Evolutionary conservation across 129 eudicot genomes (phyloP).

Genomic region (Ambrosia artemisiifolia): DNA sequence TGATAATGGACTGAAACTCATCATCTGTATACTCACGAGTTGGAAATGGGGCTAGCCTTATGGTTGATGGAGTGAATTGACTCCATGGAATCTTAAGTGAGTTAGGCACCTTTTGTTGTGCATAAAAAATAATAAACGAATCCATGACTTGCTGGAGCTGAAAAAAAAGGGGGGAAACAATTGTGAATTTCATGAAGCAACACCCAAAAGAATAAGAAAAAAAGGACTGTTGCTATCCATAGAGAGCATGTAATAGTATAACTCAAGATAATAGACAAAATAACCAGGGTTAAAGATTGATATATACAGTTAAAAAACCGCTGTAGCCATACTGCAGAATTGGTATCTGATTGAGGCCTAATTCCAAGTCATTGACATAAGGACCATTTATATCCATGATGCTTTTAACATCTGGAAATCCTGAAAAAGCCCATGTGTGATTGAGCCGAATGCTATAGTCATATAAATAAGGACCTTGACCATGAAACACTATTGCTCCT

Average conservation of each 20-base stretch:
- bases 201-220: constrained; percentile 9
- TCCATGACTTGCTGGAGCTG: constrained; percentile 98
- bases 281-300: constrained; percentile 14
- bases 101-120: constrained; percentile 51
- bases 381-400: constrained; percentile 97
- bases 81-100: constrained; percentile 51
- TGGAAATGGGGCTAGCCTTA: constrained; percentile 95
- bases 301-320: constrained; percentile 89
- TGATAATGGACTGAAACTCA: constrained; percentile 93
- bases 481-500: constrained; percentile 96
- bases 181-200: constrained; percentile 9
- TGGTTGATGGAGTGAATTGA: constrained; percentile 71
- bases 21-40: constrained; percentile 99
- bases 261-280: not conserved
- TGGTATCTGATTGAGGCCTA: constrained; percentile 78
- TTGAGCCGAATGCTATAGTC: constrained; percentile 98
- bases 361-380: constrained; percentile 86
- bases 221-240: constrained; percentile 1
- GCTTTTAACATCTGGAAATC: constrained; percentile 89
- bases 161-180: constrained; percentile 17
- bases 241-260: not conserved
- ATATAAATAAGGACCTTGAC: constrained; percentile 82
- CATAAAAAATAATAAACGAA: constrained; percentile 79
- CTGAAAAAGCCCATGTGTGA: constrained; percentile 98
- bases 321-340: constrained; percentile 95